Conservation (phyloP, 2,329 filamentous ascomycete genomes). For the Hypoxylon sp. region DNA sequence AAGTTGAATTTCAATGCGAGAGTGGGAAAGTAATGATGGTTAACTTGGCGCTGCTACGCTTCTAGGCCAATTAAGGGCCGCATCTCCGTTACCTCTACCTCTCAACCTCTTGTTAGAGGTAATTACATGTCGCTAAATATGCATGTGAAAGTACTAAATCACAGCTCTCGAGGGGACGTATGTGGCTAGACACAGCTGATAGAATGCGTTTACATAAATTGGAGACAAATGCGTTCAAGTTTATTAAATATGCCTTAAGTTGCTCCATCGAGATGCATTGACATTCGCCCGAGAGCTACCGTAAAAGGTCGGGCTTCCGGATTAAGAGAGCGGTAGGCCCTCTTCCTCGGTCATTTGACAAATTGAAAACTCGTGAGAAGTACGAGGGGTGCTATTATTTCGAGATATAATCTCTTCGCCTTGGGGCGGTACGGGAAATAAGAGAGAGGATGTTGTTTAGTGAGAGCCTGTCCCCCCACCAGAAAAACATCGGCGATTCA, state of each 20-base stretch:
- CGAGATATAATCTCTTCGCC: constrained; percentile 10
- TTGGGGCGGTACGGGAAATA: constrained; percentile 13
- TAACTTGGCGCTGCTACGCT: background rate
- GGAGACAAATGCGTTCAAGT: constrained; percentile 14
- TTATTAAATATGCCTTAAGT: constrained; percentile 13
- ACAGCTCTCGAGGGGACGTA: background rate
- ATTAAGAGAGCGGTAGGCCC: constrained; percentile 23
- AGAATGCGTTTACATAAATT: constrained; percentile 5
- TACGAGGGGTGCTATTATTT: background rate
- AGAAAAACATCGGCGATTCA: constrained; percentile 4
- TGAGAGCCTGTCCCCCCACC: constrained; percentile 11
- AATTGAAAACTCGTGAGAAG: constrained; percentile 7
- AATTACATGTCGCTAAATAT: background rate
- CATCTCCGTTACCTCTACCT: background rate
- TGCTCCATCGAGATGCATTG: constrained; percentile 24
- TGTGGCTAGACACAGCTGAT: constrained; percentile 1
- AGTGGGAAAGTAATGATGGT: background rate
- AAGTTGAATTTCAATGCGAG: background rate
- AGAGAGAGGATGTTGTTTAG: background rate
- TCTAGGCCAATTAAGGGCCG: background rate
- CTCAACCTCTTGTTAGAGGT: background rate
- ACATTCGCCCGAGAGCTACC: constrained; percentile 12
- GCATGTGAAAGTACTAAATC: constrained; percentile 10
- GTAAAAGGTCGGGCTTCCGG: constrained; percentile 17
- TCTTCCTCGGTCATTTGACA: constrained; percentile 21